phyloP scores from a whole-genome alignment of 306 rosid species.

The Corylus avellana region DNA sequence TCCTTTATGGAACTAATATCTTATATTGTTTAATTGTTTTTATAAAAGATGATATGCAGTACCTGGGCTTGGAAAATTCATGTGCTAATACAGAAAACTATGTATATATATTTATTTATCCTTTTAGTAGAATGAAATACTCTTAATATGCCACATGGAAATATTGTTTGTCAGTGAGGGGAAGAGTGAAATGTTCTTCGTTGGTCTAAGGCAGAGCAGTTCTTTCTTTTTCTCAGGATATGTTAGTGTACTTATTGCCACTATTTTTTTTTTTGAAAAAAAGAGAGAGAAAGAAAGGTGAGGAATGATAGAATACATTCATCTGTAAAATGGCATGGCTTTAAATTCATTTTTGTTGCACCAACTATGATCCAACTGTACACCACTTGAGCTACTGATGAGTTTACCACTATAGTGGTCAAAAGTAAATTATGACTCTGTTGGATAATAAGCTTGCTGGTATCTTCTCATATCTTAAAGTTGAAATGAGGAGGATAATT shows the following conservation, averaged over 20 bases:
- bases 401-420: background rate
- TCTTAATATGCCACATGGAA: too few relatives aligned
- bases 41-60: too few relatives aligned
- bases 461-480: background rate
- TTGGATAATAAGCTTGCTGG: background rate
- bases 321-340: background rate
- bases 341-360: background rate
- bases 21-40: background rate
- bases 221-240: background rate
- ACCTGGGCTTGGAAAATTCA: too few relatives aligned
- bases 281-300: background rate
- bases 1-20: too few relatives aligned
- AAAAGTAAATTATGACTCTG: background rate
- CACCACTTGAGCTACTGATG: background rate
- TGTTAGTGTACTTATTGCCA: too few relatives aligned
- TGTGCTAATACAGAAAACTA: too few relatives aligned
- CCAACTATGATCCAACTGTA: background rate
- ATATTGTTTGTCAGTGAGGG: background rate
- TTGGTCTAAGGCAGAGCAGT: background rate
- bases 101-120: too few relatives aligned
- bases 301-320: background rate
- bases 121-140: too few relatives aligned
- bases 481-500: background rate
- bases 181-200: background rate
- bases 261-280: background rate